Evolutionary conservation across 306 rosid species (phyloP).

Genomic region (Arachis hypogaea): DNA sequence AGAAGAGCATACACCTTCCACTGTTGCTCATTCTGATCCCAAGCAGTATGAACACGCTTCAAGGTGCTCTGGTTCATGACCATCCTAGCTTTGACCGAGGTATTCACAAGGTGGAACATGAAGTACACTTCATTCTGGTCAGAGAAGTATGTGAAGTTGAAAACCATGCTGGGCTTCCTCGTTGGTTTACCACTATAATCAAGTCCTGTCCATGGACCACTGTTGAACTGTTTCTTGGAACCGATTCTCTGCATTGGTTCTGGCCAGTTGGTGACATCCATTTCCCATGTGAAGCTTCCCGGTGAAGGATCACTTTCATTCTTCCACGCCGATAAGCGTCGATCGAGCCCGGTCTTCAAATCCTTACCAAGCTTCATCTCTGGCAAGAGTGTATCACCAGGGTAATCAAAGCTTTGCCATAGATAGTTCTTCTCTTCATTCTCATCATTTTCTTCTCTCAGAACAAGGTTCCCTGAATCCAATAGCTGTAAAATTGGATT

Average conservation of each 20-base stretch:
- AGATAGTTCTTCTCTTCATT: slow-evolving; percentile 16
- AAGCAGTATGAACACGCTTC: background rate
- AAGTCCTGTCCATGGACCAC: slow-evolving; percentile 36
- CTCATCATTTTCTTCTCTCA: slow-evolving; percentile 35
- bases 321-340: slow-evolving; percentile 36
- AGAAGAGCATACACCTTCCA: slow-evolving; percentile 36
- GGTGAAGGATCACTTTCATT: slow-evolving; percentile 38
- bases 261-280: slow-evolving; percentile 7
- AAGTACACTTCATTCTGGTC: slow-evolving; percentile 15
- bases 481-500: slow-evolving; percentile 43
- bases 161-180: background rate
- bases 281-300: slow-evolving; percentile 21
- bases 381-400: slow-evolving; percentile 27
- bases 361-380: slow-evolving; percentile 46
- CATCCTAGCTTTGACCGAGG: background rate
- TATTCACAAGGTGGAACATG: background rate
- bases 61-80: slow-evolving; percentile 13
- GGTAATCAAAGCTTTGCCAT: slow-evolving; percentile 50
- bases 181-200: slow-evolving; percentile 7
- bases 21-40: background rate
- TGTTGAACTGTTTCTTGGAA: background rate
- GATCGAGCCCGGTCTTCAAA: slow-evolving; percentile 25
- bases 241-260: slow-evolving; percentile 30
- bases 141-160: background rate
- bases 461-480: slow-evolving; percentile 49